Evolutionary conservation across 169 alveolate genomes (phyloP).

Genomic region (Plasmodium berghei): DNA sequence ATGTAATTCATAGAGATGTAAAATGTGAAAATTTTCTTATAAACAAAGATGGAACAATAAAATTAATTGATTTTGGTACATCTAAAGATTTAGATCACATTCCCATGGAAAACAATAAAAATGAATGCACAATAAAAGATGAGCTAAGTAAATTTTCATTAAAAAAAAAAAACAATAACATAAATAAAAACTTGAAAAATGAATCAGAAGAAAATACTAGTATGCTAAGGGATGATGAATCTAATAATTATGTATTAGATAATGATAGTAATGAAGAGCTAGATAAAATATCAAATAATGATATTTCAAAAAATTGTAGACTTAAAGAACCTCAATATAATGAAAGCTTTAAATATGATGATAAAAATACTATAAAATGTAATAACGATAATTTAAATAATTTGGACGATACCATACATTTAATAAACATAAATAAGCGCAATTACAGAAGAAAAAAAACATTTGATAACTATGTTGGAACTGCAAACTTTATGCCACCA

Average conservation of each 20-base stretch:
- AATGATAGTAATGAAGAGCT: constrained; percentile 22
- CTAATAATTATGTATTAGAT: constrained; percentile 9
- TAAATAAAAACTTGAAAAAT: constrained; percentile 6
- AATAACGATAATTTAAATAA: constrained; percentile 11
- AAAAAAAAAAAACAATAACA: constrained; percentile 31
- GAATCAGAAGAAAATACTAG: constrained; percentile 8
- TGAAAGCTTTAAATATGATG: constrained; percentile 51
- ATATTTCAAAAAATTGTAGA: constrained; percentile 23
- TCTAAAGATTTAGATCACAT: constrained; percentile 83
- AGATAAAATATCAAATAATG: constrained; percentile 17
- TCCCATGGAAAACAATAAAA: not conserved
- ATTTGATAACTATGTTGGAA: constrained; percentile 92
- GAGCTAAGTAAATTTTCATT: constrained; percentile 12
- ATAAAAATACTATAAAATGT: constrained; percentile 15
- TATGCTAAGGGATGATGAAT: constrained; percentile 24
- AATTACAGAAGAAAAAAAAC: constrained; percentile 79
- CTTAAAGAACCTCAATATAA: constrained; percentile 40
- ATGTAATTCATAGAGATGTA: constrained; percentile 95
- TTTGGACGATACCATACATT: constrained; percentile 16
- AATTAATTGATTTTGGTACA: constrained; percentile 96
- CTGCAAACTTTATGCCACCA: constrained; percentile 95
- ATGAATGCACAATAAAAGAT: constrained; percentile 13
- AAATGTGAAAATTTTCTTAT: constrained; percentile 95
- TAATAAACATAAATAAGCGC: constrained; percentile 14
- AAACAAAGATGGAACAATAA: constrained; percentile 90